Conservation (phyloP, 1,284 basidiomycete genomes). For the Irpex sp. region DNA sequence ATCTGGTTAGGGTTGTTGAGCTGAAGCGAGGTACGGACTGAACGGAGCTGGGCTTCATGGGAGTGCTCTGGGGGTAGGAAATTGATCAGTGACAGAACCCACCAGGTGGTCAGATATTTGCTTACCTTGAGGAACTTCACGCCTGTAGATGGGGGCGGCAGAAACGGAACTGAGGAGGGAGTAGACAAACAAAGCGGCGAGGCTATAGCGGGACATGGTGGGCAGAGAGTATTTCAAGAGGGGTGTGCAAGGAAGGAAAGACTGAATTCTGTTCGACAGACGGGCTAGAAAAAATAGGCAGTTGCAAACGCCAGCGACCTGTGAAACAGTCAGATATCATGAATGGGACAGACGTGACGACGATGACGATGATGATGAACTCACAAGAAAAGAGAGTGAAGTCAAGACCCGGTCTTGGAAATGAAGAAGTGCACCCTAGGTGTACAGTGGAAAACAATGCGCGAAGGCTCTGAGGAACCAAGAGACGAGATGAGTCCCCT, state of each 20-base stretch:
- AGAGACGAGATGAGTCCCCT: neutral
- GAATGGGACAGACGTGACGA: neutral
- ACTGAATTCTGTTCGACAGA: constrained; percentile 1
- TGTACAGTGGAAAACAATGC: constrained; percentile 1
- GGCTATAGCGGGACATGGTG: constrained; percentile 42
- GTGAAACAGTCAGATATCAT: neutral
- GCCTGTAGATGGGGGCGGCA: constrained; percentile 41
- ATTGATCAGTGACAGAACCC: neutral
- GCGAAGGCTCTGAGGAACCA: neutral
- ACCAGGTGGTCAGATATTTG: neutral
- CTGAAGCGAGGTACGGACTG: constrained; percentile 43
- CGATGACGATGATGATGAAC: neutral
- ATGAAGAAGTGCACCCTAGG: constrained; percentile 2
- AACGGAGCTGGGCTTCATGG: constrained; percentile 53
- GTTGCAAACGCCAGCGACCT: constrained; percentile 24
- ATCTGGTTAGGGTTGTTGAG: constrained; percentile 62
- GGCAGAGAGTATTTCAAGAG: constrained; percentile 13
- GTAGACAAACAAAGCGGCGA: constrained; percentile 36
- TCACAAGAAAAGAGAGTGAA: constrained; percentile 1
- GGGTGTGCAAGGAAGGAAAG: constrained; percentile 14
- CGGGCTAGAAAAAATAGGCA: constrained; percentile 4
- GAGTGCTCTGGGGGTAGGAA: constrained; percentile 52
- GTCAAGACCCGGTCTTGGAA: constrained; percentile 1
- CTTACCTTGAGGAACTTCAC: constrained; percentile 66
- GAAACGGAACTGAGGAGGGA: constrained; percentile 34